Evolutionary conservation across 179 eudicot genomes (phyloP), one percentile per base, ranked within the genome.

Genomic region (Nepenthes alata): DNA sequence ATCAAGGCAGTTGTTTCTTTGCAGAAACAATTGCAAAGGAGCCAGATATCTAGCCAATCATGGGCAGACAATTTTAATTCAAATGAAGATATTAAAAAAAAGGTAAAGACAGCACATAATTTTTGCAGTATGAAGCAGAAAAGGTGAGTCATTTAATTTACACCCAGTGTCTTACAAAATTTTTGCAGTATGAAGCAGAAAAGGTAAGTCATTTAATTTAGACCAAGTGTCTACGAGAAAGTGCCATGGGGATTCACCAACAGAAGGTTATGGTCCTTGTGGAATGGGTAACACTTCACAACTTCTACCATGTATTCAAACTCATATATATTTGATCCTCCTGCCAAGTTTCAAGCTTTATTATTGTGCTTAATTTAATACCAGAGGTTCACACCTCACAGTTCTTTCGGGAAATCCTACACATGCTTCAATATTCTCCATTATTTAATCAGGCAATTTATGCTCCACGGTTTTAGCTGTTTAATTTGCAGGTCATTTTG

Each of bases 1-100:
- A 61, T 39, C 34, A 49, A 58, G 63, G 50, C 44, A 62, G 34
- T 39, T 25, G 36, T 44, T 60, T 47, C 16, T 52, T 52, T 13
- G 16, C 5, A 14, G 15, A 58, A 37, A 37, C 11, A 38, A 10
- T 47, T 12, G n/a, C n/a, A 25, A 55, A 55, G 36, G 37, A 6
- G 11, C 38, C n/a, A 41, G 16, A 58, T 58, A n/a, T 38, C 11
- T 58, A 38, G 3, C 15, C 47, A 58, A 8, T 14, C 4, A 37
- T n/a, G 49, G 10, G 15, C 8, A 58, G 25, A 7, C 11, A 25
- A 25, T 47, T 14, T 45, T 44, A 44, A 6, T 15, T 6, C 52
- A 13, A 0, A 59, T 3, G 15, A 52, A 12, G 55, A 16, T 13
- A 59, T 35, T 10, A 25, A 15, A 5, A 34, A 47, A 7, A 50